Percentiles rank a stretch among this genome's conserved stretches.
Evolutionary conservation across 2,329 filamentous ascomycete genomes (phyloP).

Genomic region (Fusarium sp.): DNA sequence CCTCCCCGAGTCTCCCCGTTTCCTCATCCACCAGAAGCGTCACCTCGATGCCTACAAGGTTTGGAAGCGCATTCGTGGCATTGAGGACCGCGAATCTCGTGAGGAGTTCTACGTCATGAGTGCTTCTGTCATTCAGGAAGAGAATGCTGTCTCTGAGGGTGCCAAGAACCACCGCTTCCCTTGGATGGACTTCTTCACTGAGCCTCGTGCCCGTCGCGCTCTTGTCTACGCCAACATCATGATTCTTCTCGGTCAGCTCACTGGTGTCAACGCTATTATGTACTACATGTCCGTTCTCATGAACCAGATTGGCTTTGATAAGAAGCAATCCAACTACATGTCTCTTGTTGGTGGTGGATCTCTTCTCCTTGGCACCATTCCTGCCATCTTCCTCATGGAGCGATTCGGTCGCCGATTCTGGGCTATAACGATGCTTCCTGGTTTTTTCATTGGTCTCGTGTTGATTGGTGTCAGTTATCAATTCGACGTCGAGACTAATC

Average conservation of each 20-base stretch:
- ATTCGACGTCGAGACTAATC: conserved; percentile 59
- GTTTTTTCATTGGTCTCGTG: conserved; percentile 76
- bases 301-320: conserved; percentile 73
- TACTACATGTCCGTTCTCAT: conserved; percentile 79
- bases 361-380: conserved; percentile 74
- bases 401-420: conserved; percentile 78
- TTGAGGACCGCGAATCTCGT: conserved; percentile 64
- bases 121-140: conserved; percentile 67
- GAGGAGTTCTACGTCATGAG: conserved; percentile 81
- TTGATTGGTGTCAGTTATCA: conserved; percentile 74
- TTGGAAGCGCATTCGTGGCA: conserved; percentile 78
- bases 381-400: conserved; percentile 78
- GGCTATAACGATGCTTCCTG: conserved; percentile 77
- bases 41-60: conserved; percentile 64
- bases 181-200: conserved; percentile 80
- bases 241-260: conserved; percentile 77
- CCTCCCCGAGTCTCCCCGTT: conserved; percentile 76
- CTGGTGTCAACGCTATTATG: conserved; percentile 75
- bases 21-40: conserved; percentile 73
- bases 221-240: conserved; percentile 76
- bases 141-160: conserved; percentile 63
- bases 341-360: conserved; percentile 77
- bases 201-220: conserved; percentile 73
- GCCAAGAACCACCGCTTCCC: conserved; percentile 67
- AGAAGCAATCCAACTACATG: conserved; percentile 75